These are phyloP conservation scores for Fomitopsis pinicola DNA, from an alignment of 1,284 basidiomycete genomes.

Conservation along the genomic window DNA sequence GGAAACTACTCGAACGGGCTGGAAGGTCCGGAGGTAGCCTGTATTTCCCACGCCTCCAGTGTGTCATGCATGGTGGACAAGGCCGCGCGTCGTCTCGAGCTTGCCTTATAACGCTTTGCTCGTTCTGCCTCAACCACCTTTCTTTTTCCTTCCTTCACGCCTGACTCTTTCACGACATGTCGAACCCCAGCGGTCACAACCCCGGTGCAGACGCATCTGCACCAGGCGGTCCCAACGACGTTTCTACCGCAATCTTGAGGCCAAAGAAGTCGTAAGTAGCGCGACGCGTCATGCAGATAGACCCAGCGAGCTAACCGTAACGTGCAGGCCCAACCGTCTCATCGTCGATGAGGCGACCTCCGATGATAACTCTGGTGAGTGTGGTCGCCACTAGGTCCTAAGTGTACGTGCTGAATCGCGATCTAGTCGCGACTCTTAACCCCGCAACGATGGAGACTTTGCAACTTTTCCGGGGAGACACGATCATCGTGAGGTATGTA, in stretches of 20 bases:
- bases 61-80: conserved; percentile 4
- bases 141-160: conserved; percentile 11
- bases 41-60: conserved; percentile 5
- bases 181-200: conserved; percentile 70
- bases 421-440: conserved; percentile 85
- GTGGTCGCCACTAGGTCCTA: neutral
- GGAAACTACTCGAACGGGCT: conserved; percentile 7
- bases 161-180: conserved; percentile 20
- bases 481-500: conserved; percentile 80
- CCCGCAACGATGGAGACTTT: conserved; percentile 96
- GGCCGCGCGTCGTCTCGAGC: conserved; percentile 43
- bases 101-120: conserved; percentile 23
- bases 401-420: neutral
- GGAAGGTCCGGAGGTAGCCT: neutral
- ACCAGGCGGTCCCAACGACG: conserved; percentile 76
- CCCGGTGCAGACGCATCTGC: conserved; percentile 35
- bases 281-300: conserved; percentile 2
- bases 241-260: conserved; percentile 90
- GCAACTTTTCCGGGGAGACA: conserved; percentile 93
- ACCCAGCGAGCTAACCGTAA: conserved; percentile 5
- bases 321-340: conserved; percentile 82
- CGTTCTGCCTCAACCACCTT: conserved; percentile 16
- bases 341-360: conserved; percentile 89
- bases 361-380: conserved; percentile 88
- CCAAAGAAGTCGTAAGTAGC: conserved; percentile 90